Percentiles rank a stretch among this genome's conserved stretches.
These are phyloP conservation scores for Phialophora verrucosa DNA, from an alignment of 2,329 filamentous ascomycete genomes.

Conservation along the genomic window DNA sequence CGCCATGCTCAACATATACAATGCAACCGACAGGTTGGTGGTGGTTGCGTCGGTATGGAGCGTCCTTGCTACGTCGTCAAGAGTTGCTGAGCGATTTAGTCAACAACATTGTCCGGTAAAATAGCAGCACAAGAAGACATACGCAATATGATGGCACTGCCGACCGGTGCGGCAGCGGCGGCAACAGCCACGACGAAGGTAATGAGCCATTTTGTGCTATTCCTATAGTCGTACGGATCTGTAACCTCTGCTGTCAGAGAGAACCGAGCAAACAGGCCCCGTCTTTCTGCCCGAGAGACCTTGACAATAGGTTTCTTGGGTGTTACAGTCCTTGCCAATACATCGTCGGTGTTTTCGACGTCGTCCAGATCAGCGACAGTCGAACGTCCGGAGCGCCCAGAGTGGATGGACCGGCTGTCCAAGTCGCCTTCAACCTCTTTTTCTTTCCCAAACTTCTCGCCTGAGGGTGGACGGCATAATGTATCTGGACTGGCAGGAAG, in stretches of 20 bases:
- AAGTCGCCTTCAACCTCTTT: conserved; percentile 14
- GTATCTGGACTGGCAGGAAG: conserved; percentile 17
- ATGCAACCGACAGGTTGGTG: conserved; percentile 75
- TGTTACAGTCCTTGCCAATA: conserved; percentile 40
- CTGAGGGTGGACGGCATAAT: conserved; percentile 1
- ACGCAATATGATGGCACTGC: conserved; percentile 84
- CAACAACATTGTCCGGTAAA: background rate
- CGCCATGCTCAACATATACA: conserved; percentile 83
- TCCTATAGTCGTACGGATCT: conserved; percentile 73
- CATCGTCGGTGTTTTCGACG: conserved; percentile 30
- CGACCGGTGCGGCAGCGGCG: conserved; percentile 78
- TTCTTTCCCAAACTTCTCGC: conserved; percentile 13
- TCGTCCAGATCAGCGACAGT: conserved; percentile 30
- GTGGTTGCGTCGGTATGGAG: conserved; percentile 68
- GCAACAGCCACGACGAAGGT: conserved; percentile 78
- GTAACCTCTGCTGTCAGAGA: conserved; percentile 79
- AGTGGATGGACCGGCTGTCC: conserved; percentile 24
- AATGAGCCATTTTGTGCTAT: conserved; percentile 81
- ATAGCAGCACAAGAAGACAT: conserved; percentile 45
- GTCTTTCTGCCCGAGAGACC: conserved; percentile 61
- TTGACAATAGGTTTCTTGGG: conserved; percentile 49
- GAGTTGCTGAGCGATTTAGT: conserved; percentile 61
- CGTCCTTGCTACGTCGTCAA: conserved; percentile 67
- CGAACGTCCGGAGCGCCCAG: conserved; percentile 19
- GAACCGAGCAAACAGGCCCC: conserved; percentile 74